Evolutionary conservation across 2,329 filamentous ascomycete genomes (phyloP).

Genomic region (Dothiorella sarmentorum): DNA sequence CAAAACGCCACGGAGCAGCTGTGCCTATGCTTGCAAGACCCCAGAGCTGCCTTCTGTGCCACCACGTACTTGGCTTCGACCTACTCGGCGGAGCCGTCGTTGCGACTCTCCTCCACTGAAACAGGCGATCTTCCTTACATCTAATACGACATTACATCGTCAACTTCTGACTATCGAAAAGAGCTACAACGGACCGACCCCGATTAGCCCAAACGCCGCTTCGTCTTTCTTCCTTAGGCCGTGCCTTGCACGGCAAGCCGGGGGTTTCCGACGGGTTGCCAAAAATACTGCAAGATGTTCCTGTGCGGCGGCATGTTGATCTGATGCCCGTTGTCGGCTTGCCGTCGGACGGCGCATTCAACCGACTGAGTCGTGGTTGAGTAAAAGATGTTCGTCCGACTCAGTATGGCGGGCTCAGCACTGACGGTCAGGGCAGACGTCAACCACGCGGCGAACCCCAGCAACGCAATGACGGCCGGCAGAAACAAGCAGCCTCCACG

Average conservation of each 20-base stretch:
- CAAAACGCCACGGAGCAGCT: not conserved
- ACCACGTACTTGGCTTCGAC: no score
- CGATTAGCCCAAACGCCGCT: constrained; percentile 4
- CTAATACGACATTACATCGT: constrained; percentile 5
- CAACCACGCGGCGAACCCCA: not conserved
- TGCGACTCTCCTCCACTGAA: no score
- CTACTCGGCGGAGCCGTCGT: no score
- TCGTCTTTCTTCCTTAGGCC: constrained; percentile 15
- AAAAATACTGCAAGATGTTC: not conserved
- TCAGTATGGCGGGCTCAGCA: not conserved
- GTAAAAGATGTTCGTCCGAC: not conserved
- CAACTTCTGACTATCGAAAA: constrained; percentile 1
- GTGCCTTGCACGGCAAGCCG: not conserved
- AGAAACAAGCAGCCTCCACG: not conserved
- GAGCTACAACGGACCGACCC: not conserved
- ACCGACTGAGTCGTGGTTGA: not conserved
- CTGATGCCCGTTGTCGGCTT: not conserved
- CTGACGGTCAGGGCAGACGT: constrained; percentile 1
- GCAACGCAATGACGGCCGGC: not conserved
- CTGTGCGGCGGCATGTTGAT: not conserved
- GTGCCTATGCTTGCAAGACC: not conserved
- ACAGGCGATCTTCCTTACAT: not conserved
- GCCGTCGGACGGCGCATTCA: constrained; percentile 1
- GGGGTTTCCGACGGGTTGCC: not conserved
- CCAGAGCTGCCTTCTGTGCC: not conserved